Base-by-base conservation (phyloP, 2,329 filamentous ascomycete genomes). In the Nigrospora oryzae region DNA sequence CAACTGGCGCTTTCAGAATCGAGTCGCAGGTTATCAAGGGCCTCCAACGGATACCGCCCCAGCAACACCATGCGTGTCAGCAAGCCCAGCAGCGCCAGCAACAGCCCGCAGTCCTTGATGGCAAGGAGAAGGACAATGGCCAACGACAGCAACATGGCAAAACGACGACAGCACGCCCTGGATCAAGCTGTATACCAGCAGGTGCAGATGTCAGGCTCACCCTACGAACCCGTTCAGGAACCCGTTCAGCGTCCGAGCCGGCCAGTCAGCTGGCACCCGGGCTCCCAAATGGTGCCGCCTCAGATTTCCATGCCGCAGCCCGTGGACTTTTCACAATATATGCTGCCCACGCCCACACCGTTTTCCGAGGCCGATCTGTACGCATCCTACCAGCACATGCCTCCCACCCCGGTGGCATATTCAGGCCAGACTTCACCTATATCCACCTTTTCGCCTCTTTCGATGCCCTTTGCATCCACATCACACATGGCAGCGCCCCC, bases 221-320 rank as follows among this genome's bases (percentile, higher is more conserved):
- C 58, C 10, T 61, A 52, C 49, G 57, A 59, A 23, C 42, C 43
- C 31, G 52, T 56, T 33, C 60, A 62, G 46, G 59, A 63, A 23
- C 62, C 58, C 23, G 49, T 62, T 35, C 65, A 61, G 53, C 61
- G 65, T 56, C 63, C 70, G 35, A 64, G 65, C 43, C 75, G 85
- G 36, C 84, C 85, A 6, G 69, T 86, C 38, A 89, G 84, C 69
- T 89, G 86, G 86, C 86, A 89, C 60, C 83, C 84, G 3, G 75
- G 77, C 17, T 77, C 82, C 11, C 70, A 77, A 46, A 62, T 68
- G 51, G 59, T 63, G 45, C 56, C 64, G 46, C 63, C 57, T 32
- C 63, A 63, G 46, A 57, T 60, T 56, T 58, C 65, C 14, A 62
- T 63, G 47, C 34, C 37, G 35, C 41, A 43, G 36, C 66, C 66